Evolutionary conservation across 306 rosid genomes (phyloP).

Genomic region (Phaseolus lunatus): DNA sequence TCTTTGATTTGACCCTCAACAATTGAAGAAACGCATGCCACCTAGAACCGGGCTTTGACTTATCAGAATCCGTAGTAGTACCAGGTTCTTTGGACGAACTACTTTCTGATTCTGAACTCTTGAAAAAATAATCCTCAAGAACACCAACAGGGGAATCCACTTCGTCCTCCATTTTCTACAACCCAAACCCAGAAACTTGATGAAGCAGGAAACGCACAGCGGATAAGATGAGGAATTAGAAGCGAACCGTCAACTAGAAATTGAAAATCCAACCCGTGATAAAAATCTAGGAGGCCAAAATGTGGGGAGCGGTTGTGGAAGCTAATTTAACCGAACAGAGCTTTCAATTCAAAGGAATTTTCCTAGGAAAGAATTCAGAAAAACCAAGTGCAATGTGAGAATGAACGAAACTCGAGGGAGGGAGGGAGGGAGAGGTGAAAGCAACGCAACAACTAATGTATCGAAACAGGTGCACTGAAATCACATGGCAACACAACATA

Average conservation of each 20-base stretch:
- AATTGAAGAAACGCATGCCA: slow-evolving; percentile 63
- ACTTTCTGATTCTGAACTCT: slow-evolving; percentile 72
- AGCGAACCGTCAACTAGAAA: not conserved
- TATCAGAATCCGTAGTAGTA: slow-evolving; percentile 31
- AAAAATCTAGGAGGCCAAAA: not conserved
- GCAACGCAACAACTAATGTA: slow-evolving; percentile 13
- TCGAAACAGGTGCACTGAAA: slow-evolving; percentile 11
- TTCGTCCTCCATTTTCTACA: slow-evolving; percentile 58
- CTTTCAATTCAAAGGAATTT: not conserved
- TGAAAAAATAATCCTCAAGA: slow-evolving; percentile 75
- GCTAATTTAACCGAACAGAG: not conserved
- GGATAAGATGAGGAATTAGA: not conserved
- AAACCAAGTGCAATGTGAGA: not conserved
- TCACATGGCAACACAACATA: slow-evolving; percentile 26
- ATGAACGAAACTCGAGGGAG: slow-evolving; percentile 1
- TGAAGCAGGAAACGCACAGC: not conserved
- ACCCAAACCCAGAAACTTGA: slow-evolving; percentile 7
- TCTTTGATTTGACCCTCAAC: slow-evolving; percentile 58
- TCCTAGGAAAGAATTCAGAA: not conserved
- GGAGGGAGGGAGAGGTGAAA: not conserved
- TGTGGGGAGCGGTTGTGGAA: not conserved
- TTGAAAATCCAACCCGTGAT: not conserved
- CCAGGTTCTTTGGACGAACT: slow-evolving; percentile 60
- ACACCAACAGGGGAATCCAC: slow-evolving; percentile 74
- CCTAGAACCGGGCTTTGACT: slow-evolving; percentile 47